These are phyloP conservation scores for Peronospora belbahrii DNA, from an alignment of 352 stramenopile species.

Conservation along the genomic window DNA sequence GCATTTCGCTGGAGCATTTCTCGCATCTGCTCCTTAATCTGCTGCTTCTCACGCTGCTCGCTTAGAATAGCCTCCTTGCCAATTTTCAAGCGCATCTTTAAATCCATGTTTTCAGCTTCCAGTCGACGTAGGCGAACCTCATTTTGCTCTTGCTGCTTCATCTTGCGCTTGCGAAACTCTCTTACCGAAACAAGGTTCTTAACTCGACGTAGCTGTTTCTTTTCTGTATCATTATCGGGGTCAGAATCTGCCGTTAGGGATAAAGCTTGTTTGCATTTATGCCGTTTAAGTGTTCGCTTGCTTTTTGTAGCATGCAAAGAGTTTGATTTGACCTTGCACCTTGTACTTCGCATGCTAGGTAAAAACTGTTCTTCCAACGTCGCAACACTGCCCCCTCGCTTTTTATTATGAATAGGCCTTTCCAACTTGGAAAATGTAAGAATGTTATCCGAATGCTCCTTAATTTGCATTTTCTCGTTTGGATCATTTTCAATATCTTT, in stretches of 20 bases:
- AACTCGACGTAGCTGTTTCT: constrained; percentile 57
- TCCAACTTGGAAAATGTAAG: too few relatives aligned
- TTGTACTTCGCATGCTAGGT: constrained; percentile 1
- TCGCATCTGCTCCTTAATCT: constrained; percentile 76
- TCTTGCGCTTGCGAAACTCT: constrained; percentile 72
- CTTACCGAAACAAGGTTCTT: constrained; percentile 70
- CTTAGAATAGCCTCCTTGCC: constrained; percentile 67
- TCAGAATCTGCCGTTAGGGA: constrained; percentile 7
- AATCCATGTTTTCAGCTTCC: constrained; percentile 68
- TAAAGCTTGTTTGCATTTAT: constrained; percentile 17
- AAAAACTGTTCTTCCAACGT: constrained; percentile 2
- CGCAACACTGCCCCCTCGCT: constrained; percentile 1
- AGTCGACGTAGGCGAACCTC: constrained; percentile 49
- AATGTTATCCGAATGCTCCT: too few relatives aligned
- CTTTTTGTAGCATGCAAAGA: constrained; percentile 1
- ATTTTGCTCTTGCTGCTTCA: constrained; percentile 67
- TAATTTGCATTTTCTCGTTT: constrained; percentile 1
- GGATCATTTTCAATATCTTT: constrained; percentile 15
- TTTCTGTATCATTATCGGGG: constrained; percentile 32
- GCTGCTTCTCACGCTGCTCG: constrained; percentile 67
- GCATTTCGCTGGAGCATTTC: constrained; percentile 65
- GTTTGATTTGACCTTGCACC: constrained; percentile 7
- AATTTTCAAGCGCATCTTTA: constrained; percentile 79
- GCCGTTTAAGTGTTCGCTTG: constrained; percentile 23
- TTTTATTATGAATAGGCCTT: background rate